Conservation (phyloP, 345 rosid genomes). For the Angophora floribunda region DNA sequence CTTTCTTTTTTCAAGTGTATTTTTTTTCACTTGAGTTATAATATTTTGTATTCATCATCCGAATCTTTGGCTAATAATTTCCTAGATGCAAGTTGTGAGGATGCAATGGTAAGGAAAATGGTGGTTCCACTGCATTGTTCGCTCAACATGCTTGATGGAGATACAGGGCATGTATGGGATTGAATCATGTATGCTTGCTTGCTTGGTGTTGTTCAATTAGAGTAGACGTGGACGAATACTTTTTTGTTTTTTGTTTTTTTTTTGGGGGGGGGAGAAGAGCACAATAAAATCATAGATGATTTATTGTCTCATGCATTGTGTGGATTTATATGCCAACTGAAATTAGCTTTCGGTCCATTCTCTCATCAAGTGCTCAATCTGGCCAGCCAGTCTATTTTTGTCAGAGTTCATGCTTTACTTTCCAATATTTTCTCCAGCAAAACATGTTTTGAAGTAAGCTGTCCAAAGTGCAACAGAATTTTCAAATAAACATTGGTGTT, state of each 20-base stretch:
- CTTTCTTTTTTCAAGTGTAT: not conserved
- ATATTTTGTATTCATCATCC: not conserved
- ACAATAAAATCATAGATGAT: not conserved
- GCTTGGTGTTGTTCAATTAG: not conserved
- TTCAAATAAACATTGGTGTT: not conserved
- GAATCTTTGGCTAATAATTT: not conserved
- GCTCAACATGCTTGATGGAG: constrained; percentile 88
- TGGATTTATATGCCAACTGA: not conserved
- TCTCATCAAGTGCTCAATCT: constrained; percentile 70
- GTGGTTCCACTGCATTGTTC: constrained; percentile 58
- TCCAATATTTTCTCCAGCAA: constrained; percentile 46
- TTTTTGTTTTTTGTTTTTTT: too few relatives aligned
- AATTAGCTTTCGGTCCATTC: not conserved
- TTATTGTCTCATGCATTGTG: not conserved
- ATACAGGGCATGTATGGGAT: constrained; percentile 44
- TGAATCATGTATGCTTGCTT: not conserved
- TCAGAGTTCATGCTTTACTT: constrained; percentile 69
- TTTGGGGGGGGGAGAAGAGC: accelerated
- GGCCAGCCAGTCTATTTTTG: constrained; percentile 76
- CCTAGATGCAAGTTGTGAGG: constrained; percentile 23
- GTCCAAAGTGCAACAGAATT: not conserved
- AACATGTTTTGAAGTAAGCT: constrained; percentile 73
- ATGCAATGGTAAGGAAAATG: constrained; percentile 34
- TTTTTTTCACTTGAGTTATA: not conserved
- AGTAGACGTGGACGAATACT: not conserved